Conservation (phyloP, 202 grass and related monocot genomes). For the Sporobolus alterniflorus region DNA sequence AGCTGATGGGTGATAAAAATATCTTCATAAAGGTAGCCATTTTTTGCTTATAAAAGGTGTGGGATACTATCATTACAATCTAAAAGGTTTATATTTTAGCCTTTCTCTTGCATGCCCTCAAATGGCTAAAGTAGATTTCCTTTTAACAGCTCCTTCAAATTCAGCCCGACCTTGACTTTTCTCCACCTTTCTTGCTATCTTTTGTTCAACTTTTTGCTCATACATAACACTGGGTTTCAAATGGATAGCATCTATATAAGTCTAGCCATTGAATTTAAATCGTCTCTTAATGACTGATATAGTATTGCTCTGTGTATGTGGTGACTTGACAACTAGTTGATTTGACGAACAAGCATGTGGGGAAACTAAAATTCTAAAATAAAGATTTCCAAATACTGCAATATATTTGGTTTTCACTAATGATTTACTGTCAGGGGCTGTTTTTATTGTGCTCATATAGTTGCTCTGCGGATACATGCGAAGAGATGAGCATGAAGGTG, state of each 20-base stretch:
- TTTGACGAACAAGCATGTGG: neutral
- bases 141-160: neutral
- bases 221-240: neutral
- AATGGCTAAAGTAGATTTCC: neutral
- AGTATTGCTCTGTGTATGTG: neutral
- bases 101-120: neutral
- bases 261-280: constrained; percentile 3
- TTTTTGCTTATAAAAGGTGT: constrained; percentile 1
- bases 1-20: neutral
- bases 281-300: neutral
- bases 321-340: neutral
- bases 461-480: constrained; percentile 64
- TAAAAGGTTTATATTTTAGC: neutral
- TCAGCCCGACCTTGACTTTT: neutral
- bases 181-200: neutral
- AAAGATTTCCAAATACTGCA: constrained; percentile 27
- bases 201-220: no score
- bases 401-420: constrained; percentile 97
- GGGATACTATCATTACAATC: neutral
- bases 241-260: neutral
- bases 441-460: constrained; percentile 96
- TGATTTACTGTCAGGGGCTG: constrained; percentile 95
- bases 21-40: neutral
- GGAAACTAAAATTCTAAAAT: neutral
- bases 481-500: constrained; percentile 49